Percentiles rank a stretch among this genome's conserved stretches.
Conservation (phyloP, 2,329 filamentous ascomycete species). For the Trichophyton equinum region DNA sequence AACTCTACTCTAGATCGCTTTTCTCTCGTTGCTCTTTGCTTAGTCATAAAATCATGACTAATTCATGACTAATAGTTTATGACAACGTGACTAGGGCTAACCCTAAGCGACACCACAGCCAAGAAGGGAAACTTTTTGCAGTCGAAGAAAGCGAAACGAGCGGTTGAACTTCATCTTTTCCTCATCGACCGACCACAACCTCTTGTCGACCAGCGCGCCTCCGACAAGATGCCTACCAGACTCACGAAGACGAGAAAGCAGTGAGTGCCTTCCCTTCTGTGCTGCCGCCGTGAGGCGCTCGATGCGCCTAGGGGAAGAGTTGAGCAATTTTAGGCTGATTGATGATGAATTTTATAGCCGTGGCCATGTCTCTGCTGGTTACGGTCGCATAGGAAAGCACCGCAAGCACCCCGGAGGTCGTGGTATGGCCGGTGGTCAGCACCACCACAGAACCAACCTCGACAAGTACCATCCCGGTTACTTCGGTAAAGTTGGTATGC, state of each 20-base stretch:
- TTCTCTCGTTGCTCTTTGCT: not conserved
- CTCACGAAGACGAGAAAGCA: conserved; percentile 39
- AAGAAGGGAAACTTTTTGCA: conserved; percentile 13
- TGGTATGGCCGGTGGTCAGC: conserved; percentile 94
- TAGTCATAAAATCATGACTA: not conserved
- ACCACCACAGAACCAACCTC: conserved; percentile 92
- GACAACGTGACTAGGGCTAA: not conserved
- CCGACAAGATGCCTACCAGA: conserved; percentile 41
- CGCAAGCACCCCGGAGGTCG: conserved; percentile 74
- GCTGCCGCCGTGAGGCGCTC: not conserved
- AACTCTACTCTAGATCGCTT: not conserved
- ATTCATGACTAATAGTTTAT: not conserved
- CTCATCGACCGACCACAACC: not conserved
- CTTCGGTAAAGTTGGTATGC: conserved; percentile 95
- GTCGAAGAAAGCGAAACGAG: conserved; percentile 1
- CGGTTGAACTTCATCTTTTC: conserved; percentile 25
- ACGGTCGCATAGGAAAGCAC: conserved; percentile 98
- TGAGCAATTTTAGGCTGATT: not conserved
- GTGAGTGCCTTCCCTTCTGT: conserved; percentile 25
- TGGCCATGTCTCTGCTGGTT: conserved; percentile 95
- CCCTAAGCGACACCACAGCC: conserved; percentile 12
- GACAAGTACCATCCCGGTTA: conserved; percentile 97
- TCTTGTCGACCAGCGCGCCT: conserved; percentile 30
- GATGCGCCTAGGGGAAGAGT: not conserved
- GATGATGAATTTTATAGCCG: conserved; percentile 45